Conservation (phyloP, 139 green algal species). For the Micractinium sp. region DNA sequence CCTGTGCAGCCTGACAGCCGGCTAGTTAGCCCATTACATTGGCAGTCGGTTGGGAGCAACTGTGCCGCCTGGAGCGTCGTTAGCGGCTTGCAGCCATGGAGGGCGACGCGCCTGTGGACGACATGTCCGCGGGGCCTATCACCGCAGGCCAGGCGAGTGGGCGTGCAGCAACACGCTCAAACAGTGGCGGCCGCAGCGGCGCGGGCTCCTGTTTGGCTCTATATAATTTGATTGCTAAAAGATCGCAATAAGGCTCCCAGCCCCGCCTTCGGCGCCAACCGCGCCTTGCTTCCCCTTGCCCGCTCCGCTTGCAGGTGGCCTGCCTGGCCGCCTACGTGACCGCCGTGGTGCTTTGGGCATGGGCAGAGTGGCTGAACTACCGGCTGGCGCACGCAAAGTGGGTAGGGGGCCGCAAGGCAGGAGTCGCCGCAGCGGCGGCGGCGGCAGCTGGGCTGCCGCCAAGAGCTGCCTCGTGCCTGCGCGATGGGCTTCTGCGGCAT, state of each 20-base stretch:
- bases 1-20: too few relatives aligned
- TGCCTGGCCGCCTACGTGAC: slow-evolving; percentile 58
- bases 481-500: not conserved
- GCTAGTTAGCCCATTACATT: too few relatives aligned
- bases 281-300: not conserved
- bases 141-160: not conserved
- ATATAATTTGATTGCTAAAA: too few relatives aligned
- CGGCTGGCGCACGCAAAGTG: slow-evolving; percentile 7
- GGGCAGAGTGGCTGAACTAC: slow-evolving; percentile 50
- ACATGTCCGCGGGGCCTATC: not conserved
- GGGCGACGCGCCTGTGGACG: not conserved
- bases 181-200: not conserved
- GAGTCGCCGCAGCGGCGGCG: not conserved
- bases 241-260: too few relatives aligned
- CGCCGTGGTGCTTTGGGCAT: slow-evolving; percentile 49
- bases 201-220: too few relatives aligned
- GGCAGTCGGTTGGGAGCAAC: too few relatives aligned
- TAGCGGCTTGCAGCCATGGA: not conserved
- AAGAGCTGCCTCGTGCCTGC: not conserved
- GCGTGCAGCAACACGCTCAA: not conserved
- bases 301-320: slow-evolving; percentile 47
- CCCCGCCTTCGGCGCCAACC: too few relatives aligned
- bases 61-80: not conserved
- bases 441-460: not conserved
- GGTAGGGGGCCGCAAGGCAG: not conserved